Evolutionary conservation across 129 eudicot species (phyloP).

Genomic region (Helichrysum umbraculigerum): DNA sequence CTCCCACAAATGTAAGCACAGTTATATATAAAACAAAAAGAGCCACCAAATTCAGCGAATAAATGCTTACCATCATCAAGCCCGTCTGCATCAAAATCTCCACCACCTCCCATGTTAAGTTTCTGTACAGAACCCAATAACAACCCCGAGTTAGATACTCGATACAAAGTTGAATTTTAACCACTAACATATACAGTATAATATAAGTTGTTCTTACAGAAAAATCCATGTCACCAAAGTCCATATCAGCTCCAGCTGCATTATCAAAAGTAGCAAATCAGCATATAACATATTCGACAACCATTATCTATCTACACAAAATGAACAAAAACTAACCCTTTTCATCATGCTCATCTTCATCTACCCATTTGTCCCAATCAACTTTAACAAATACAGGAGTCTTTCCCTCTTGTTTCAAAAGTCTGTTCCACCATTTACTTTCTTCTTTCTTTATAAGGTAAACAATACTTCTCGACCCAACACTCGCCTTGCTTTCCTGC

Average conservation of each 20-base stretch:
- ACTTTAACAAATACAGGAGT: constrained; percentile 64
- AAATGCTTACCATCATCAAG: constrained; percentile 41
- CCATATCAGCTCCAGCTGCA: constrained; percentile 53
- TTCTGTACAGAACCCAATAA: constrained; percentile 39
- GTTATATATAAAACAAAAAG: not conserved
- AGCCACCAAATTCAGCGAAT: not conserved
- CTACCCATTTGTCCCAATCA: constrained; percentile 94
- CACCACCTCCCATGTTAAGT: constrained; percentile 70
- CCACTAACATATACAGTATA: not conserved
- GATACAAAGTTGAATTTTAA: not conserved
- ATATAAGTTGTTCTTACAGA: constrained; percentile 49
- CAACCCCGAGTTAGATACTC: constrained; percentile 10
- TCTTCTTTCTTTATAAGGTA: constrained; percentile 76
- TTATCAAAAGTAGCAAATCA: constrained; percentile 14
- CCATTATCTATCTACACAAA: not conserved
- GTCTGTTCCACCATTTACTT: constrained; percentile 80
- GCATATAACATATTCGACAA: not conserved
- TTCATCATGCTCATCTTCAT: constrained; percentile 75
- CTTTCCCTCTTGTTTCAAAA: constrained; percentile 69
- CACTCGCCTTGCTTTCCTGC: constrained; percentile 67
- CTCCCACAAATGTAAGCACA: not conserved
- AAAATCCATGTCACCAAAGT: constrained; percentile 62
- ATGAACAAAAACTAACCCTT: constrained; percentile 21
- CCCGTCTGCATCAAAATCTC: constrained; percentile 42
- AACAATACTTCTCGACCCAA: constrained; percentile 51